A percentile compares a stretch with the other conserved stretches of the same genome.
These are phyloP conservation scores for Wallacemonas sp. DNA, from an alignment of 208 protist species.

Conservation along the genomic window DNA sequence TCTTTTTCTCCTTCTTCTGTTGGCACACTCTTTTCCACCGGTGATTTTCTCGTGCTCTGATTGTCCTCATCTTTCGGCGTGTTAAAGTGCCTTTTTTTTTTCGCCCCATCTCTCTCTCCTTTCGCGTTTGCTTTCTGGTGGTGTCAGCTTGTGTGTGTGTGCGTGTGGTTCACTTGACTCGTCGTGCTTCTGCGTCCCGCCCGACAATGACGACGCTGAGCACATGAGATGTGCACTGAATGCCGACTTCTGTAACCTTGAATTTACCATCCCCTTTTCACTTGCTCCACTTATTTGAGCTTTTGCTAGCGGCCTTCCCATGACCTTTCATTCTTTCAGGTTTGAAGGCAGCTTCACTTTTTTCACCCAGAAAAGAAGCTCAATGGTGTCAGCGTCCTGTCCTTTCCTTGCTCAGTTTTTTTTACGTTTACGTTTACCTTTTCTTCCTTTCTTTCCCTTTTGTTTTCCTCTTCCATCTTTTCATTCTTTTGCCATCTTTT, in stretches of 20 bases:
- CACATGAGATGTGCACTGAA: conserved; percentile 6
- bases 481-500: conserved; percentile 3
- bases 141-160: background rate
- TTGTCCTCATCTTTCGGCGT: background rate
- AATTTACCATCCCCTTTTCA: too few relatives aligned
- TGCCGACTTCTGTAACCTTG: background rate
- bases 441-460: background rate
- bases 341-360: too few relatives aligned
- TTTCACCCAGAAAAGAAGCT: too few relatives aligned
- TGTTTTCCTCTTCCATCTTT: conserved; percentile 2
- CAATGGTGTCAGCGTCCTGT: background rate
- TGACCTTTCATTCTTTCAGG: background rate
- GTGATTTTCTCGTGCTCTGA: too few relatives aligned
- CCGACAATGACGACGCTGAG: background rate
- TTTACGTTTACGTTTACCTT: too few relatives aligned
- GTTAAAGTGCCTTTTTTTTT: conserved; percentile 6
- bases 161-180: conserved; percentile 10
- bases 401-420: too few relatives aligned
- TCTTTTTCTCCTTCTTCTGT: too few relatives aligned
- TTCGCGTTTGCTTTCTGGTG: background rate
- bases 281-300: too few relatives aligned
- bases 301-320: too few relatives aligned
- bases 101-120: background rate
- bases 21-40: too few relatives aligned
- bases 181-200: conserved; percentile 4